phyloP scores from a whole-genome alignment of 1,284 basidiomycete species.

The Apiotrichum sp. region DNA sequence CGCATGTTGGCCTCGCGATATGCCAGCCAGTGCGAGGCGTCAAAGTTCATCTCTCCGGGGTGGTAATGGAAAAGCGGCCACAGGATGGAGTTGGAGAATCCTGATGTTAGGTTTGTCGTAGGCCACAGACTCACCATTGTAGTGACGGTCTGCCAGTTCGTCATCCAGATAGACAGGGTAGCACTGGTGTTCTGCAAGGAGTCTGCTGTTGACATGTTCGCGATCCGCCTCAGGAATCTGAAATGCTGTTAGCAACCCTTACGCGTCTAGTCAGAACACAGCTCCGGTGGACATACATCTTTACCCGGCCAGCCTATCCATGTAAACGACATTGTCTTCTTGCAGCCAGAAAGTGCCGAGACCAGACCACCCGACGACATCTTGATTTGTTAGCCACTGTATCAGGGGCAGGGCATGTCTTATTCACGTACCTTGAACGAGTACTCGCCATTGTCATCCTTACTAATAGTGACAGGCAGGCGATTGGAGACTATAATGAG shows the following conservation, averaged over 20 bases:
- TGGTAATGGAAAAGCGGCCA: slow-evolving; percentile 99
- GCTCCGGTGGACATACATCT: slow-evolving; percentile 25
- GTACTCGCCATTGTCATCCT: slow-evolving; percentile 79
- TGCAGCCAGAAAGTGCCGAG: slow-evolving; percentile 88
- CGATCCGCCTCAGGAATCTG: slow-evolving; percentile 85
- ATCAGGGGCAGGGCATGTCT: background rate
- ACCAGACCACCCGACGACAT: slow-evolving; percentile 95
- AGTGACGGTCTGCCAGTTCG: slow-evolving; percentile 94
- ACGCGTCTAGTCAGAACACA: background rate
- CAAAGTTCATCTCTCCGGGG: slow-evolving; percentile 98
- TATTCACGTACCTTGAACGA: slow-evolving; percentile 62
- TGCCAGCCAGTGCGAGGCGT: slow-evolving; percentile 95
- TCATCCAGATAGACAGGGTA: slow-evolving; percentile 96
- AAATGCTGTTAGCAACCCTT: background rate
- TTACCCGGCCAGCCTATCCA: slow-evolving; percentile 79
- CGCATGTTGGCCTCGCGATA: slow-evolving; percentile 94
- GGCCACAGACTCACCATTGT: slow-evolving; percentile 64
- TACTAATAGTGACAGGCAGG: slow-evolving; percentile 84
- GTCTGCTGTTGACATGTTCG: slow-evolving; percentile 72
- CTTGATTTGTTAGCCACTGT: slow-evolving; percentile 22
- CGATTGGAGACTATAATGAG: slow-evolving; percentile 96
- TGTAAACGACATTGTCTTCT: slow-evolving; percentile 90
- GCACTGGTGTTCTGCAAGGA: slow-evolving; percentile 92
- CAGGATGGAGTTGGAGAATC: slow-evolving; percentile 96
- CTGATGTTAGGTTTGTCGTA: slow-evolving; percentile 13